phyloP scores from a whole-genome alignment of 306 rosid species.

The Oemleria cerasiformis region DNA sequence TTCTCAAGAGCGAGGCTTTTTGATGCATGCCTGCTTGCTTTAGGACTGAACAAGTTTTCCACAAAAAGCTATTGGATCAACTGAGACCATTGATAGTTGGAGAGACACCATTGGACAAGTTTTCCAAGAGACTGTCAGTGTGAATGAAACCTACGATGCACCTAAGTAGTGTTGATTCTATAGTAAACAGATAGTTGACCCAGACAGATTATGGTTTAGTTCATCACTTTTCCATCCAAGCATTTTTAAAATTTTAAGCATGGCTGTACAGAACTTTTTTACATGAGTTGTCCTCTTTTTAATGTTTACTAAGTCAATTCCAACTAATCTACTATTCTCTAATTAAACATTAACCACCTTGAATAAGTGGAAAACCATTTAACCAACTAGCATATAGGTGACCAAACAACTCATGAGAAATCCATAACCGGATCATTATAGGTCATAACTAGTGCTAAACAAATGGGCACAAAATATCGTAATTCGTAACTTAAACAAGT shows the following conservation, averaged over 20 bases:
- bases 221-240: neutral
- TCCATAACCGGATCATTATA: neutral
- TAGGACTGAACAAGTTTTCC: neutral
- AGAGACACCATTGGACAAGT: no score
- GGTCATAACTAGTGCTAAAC: neutral
- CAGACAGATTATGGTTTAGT: neutral
- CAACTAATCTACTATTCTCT: neutral
- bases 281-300: neutral
- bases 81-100: neutral
- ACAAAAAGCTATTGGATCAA: neutral
- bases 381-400: neutral
- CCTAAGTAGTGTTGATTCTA: neutral
- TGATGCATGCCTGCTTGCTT: neutral
- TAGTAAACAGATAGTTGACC: slow-evolving; percentile 1
- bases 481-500: neutral
- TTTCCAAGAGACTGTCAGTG: neutral
- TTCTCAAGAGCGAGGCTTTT: neutral
- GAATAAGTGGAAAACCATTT: neutral
- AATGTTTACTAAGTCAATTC: neutral
- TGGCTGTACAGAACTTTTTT: neutral
- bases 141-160: slow-evolving; percentile 1
- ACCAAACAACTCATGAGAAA: neutral
- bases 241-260: neutral
- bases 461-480: neutral
- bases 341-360: neutral